These are phyloP conservation scores for Cytidiella melzeri DNA, from an alignment of 768 basidiomycete genomes.

Conservation along the genomic window DNA sequence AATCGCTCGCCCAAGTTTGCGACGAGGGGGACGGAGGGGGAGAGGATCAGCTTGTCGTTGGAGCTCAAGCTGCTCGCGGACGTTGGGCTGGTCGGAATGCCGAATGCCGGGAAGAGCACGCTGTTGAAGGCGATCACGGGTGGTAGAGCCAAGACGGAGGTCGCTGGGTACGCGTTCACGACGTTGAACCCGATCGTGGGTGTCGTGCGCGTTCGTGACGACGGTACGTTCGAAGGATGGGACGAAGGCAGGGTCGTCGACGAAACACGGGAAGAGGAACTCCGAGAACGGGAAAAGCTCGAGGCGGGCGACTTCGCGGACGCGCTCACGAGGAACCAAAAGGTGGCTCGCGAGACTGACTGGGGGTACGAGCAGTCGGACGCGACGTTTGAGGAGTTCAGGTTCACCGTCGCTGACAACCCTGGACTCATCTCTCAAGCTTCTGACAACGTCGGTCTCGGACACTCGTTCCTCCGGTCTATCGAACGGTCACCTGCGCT, in stretches of 20 bases:
- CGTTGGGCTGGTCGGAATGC: slow-evolving; percentile 93
- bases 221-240: slow-evolving; percentile 66
- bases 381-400: slow-evolving; percentile 52
- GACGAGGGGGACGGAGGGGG: slow-evolving; percentile 69
- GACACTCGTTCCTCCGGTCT: slow-evolving; percentile 88
- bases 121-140: slow-evolving; percentile 85
- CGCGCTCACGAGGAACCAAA: slow-evolving; percentile 46
- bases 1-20: slow-evolving; percentile 86
- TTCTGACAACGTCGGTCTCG: slow-evolving; percentile 86
- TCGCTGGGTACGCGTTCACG: slow-evolving; percentile 91
- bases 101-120: slow-evolving; percentile 93
- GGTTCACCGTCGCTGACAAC: slow-evolving; percentile 96
- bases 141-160: slow-evolving; percentile 74
- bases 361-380: not conserved
- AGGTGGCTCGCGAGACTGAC: not conserved
- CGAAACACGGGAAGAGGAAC: slow-evolving; percentile 57
- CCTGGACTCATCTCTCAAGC: slow-evolving; percentile 86
- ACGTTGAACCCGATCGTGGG: slow-evolving; percentile 93
- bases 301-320: slow-evolving; percentile 47
- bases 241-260: slow-evolving; percentile 50
- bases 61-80: slow-evolving; percentile 94
- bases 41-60: slow-evolving; percentile 73
- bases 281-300: slow-evolving; percentile 37
- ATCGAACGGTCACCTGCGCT: slow-evolving; percentile 90
- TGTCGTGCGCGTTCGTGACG: slow-evolving; percentile 76